phyloP scores from a whole-genome alignment of 2,329 filamentous ascomycete genomes.

The Dryadomyces sulphureus region DNA sequence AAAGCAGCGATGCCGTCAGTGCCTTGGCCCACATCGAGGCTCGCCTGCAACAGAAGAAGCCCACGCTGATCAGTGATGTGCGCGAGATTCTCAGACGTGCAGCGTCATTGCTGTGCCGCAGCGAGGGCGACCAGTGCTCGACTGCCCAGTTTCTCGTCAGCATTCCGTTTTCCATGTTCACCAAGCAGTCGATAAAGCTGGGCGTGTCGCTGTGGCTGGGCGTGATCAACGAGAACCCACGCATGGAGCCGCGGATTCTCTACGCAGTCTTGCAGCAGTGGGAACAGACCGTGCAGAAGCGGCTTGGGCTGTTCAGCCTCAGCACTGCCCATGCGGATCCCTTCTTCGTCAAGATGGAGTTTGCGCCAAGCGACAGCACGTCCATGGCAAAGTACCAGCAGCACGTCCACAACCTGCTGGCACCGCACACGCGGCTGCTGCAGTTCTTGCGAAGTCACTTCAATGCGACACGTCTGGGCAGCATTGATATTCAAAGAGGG shows the following conservation, averaged over 20 bases:
- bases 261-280: conserved; percentile 81
- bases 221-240: conserved; percentile 89
- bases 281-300: conserved; percentile 68
- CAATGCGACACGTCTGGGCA: conserved; percentile 79
- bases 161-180: conserved; percentile 87
- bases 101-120: conserved; percentile 72
- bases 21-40: conserved; percentile 60
- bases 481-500: conserved; percentile 62
- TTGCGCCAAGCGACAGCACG: conserved; percentile 76
- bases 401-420: conserved; percentile 64
- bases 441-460: conserved; percentile 93
- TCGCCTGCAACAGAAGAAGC: conserved; percentile 52
- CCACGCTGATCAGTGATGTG: conserved; percentile 58
- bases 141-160: conserved; percentile 79
- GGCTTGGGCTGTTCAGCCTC: conserved; percentile 67
- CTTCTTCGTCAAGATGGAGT: conserved; percentile 83
- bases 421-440: conserved; percentile 71
- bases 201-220: conserved; percentile 94
- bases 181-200: conserved; percentile 87
- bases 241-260: conserved; percentile 72
- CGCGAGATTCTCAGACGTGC: conserved; percentile 72
- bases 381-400: conserved; percentile 62
- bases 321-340: conserved; percentile 65
- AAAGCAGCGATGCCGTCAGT: conserved; percentile 44
- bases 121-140: conserved; percentile 57